phyloP scores from a whole-genome alignment of 2,329 filamentous ascomycete genomes.

The Lasiodiplodia gonubiensis region DNA sequence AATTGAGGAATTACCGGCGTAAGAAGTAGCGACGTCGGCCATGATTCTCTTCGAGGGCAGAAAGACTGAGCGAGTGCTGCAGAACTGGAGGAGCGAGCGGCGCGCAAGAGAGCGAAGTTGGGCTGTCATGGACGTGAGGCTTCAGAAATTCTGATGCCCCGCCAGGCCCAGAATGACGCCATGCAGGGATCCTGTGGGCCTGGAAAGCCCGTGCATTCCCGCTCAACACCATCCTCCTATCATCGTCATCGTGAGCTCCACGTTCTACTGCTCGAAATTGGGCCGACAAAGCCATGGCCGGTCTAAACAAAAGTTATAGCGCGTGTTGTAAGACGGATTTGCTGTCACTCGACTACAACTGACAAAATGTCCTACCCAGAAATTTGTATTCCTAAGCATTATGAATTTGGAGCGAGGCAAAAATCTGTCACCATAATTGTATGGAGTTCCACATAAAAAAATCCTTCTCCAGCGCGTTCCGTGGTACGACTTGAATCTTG shows the following conservation, averaged over 20 bases:
- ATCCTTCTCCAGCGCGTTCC: no score
- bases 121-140: constrained; percentile 4
- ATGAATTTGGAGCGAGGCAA: no score
- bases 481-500: no score
- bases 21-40: constrained; percentile 29
- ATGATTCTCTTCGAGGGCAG: constrained; percentile 29
- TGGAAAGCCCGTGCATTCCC: neutral
- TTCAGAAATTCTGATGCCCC: constrained; percentile 25
- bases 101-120: neutral
- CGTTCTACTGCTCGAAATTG: neutral
- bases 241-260: neutral
- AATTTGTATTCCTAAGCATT: no score
- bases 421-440: no score
- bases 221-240: constrained; percentile 14
- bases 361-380: no score
- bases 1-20: constrained; percentile 14
- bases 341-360: no score
- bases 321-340: neutral
- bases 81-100: neutral
- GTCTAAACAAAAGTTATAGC: neutral
- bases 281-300: neutral
- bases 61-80: constrained; percentile 9
- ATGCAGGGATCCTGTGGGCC: constrained; percentile 16
- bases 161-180: constrained; percentile 24
- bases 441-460: no score